A percentile compares a stretch with the other conserved stretches of the same genome.
Evolutionary conservation across 1,139 yeast genomes (phyloP).

Genomic region (Lodderomyces theae): DNA sequence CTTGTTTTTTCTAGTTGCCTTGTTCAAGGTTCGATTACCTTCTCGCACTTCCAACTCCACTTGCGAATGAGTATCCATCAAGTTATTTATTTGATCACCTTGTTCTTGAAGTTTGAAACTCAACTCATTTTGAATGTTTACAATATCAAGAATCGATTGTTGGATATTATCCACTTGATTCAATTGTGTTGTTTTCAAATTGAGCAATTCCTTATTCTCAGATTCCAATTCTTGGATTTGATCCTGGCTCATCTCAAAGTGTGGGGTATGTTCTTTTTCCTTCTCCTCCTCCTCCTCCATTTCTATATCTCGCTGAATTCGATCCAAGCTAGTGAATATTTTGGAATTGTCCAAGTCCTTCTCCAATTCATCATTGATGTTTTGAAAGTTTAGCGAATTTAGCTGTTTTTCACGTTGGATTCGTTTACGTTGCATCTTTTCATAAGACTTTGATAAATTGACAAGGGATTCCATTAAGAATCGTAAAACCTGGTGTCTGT

Average conservation of each 20-base stretch:
- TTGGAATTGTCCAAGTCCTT: not conserved
- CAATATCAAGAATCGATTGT: conserved; percentile 73
- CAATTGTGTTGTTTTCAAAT: conserved; percentile 62
- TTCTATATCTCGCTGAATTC: conserved; percentile 5
- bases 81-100: conserved; percentile 64
- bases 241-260: conserved; percentile 31
- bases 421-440: conserved; percentile 44
- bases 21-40: conserved; percentile 72
- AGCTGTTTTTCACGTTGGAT: conserved; percentile 40
- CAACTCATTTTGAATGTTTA: conserved; percentile 74
- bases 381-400: conserved; percentile 41
- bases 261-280: conserved; percentile 20
- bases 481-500: conserved; percentile 39
- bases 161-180: conserved; percentile 71
- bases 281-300: conserved; percentile 16
- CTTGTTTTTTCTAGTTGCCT: conserved; percentile 70
- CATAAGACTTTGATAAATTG: conserved; percentile 32
- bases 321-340: conserved; percentile 5
- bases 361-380: conserved; percentile 30
- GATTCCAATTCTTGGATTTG: conserved; percentile 66
- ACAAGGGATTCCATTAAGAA: conserved; percentile 38
- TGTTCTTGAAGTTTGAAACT: conserved; percentile 74
- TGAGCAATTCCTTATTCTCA: conserved; percentile 70
- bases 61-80: conserved; percentile 70
- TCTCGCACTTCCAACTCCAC: conserved; percentile 64